Base-by-base conservation (phyloP, 352 stramenopile species). In the Pythium brachiatum region DNA sequence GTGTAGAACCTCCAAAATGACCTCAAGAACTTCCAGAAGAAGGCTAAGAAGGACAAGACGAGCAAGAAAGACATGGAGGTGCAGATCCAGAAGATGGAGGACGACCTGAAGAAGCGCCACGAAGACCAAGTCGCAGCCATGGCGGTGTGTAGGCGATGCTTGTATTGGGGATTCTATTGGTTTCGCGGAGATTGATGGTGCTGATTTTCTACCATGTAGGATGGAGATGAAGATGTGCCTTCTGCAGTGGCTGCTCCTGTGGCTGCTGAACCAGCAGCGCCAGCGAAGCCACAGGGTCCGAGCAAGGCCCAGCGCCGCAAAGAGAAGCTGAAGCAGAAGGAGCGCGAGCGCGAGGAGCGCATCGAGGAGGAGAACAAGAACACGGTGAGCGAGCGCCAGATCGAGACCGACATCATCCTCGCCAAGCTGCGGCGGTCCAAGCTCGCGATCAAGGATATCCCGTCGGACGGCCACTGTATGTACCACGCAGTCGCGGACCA, bases 381-480 rank as follows among this genome's bases (percentile, higher is more conserved):
- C 63, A 89, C 73, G 11, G 85, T 94, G 41, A 93, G 80, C 59
- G 73, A 89, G 60, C 81, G 88, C 9, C 79, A 96, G 70, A 77
- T 94, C 27, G 87, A 96, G 64, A 71, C 76, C 4, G 86, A 96
- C 25, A 69, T 83, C 44, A 93, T 96, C 51, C 25, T 74, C 31
- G 53, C 60, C 7, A 86, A 92, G 70, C 73, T 96, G 29, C 43
- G 69, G 27, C 73, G 68, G 44, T 61, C 78, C 29, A 73, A 73
- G 2, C 71, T 95, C 31, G 64, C 64, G 41, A 94, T 99, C 64
- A 82, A 91, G 44, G 95, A 99, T 62, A 97, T 99, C 18, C 81
- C 88, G 38, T 96, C 96, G 1, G 97, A 99, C 72, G 97, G 97
- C 4, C 86, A 99, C 81, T 99, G 97, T 75, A 91, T 99, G 74